Conservation (phyloP, 305 asterid species). For the Vinca major region DNA sequence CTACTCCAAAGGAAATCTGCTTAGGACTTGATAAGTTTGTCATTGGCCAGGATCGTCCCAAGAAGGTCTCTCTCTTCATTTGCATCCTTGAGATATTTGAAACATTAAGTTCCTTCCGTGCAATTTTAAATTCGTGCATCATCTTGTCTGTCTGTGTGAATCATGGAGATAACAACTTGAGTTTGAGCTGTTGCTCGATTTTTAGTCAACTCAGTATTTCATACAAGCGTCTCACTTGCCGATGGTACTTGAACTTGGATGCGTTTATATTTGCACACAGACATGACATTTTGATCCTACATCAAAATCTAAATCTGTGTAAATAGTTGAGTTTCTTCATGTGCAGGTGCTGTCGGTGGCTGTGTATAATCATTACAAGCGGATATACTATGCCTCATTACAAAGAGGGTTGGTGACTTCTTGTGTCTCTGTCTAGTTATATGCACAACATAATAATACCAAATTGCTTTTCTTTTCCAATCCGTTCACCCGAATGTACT, state of each 20-base stretch:
- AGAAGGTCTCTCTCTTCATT: conserved; percentile 41
- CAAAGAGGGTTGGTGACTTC: conserved; percentile 58
- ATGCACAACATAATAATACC: neutral
- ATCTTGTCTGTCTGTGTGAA: neutral
- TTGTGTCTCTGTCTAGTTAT: conserved; percentile 15
- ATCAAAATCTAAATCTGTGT: neutral
- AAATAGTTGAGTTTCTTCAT: conserved; percentile 16
- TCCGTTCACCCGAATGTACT: neutral
- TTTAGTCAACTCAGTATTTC: neutral
- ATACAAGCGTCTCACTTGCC: neutral
- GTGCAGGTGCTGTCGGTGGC: conserved; percentile 91
- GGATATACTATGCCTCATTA: conserved; percentile 60
- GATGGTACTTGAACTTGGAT: neutral
- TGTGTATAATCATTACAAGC: conserved; percentile 86
- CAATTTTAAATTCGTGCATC: neutral
- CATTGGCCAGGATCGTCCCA: conserved; percentile 84
- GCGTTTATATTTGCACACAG: neutral
- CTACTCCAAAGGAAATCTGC: conserved; percentile 89
- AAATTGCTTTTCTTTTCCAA: conserved; percentile 2
- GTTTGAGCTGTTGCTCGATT: neutral
- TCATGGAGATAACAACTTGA: neutral
- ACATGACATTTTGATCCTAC: neutral
- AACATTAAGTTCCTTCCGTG: neutral
- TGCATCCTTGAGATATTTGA: neutral
- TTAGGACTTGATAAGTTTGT: conserved; percentile 80